A percentile compares a stretch with the other conserved stretches of the same genome.
Conservation (phyloP, 148 eudicot genomes). For the Amaranthus palmeri region DNA sequence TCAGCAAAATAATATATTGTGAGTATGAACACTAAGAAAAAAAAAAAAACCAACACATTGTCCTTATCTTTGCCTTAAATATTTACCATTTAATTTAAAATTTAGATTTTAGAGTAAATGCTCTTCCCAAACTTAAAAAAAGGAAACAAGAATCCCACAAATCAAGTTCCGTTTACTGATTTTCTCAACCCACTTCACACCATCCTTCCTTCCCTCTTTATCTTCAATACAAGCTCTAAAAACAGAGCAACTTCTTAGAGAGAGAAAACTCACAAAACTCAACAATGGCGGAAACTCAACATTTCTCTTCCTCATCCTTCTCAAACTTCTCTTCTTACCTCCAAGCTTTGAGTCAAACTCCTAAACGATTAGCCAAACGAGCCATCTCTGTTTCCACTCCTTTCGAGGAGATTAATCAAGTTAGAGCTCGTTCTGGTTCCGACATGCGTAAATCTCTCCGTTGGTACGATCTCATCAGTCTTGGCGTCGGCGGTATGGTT, state of each 20-base stretch:
- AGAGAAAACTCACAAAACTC: background rate
- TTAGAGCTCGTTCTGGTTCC: constrained; percentile 51
- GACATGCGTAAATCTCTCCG: constrained; percentile 50
- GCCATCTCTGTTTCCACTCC: constrained; percentile 58
- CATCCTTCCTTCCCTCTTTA: too few relatives aligned
- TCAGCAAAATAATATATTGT: too few relatives aligned
- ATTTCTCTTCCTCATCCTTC: constrained; percentile 47
- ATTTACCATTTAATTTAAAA: too few relatives aligned
- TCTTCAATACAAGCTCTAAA: too few relatives aligned
- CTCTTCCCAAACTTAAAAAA: too few relatives aligned
- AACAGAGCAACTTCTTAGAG: background rate
- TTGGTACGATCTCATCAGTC: constrained; percentile 70
- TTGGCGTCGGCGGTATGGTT: constrained; percentile 91
- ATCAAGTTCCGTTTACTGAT: too few relatives aligned
- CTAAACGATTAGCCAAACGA: constrained; percentile 49
- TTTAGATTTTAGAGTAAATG: too few relatives aligned
- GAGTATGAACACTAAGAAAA: too few relatives aligned
- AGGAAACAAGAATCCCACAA: too few relatives aligned
- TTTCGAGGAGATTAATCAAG: constrained; percentile 47
- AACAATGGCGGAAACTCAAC: constrained; percentile 15
- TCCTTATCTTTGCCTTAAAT: too few relatives aligned
- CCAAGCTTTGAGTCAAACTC: constrained; percentile 58
- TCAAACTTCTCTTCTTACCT: constrained; percentile 49
- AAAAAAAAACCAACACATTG: too few relatives aligned
- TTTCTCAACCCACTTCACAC: too few relatives aligned